Conservation (phyloP, 2,329 filamentous ascomycete genomes). For the Diaporthe nobilis region DNA sequence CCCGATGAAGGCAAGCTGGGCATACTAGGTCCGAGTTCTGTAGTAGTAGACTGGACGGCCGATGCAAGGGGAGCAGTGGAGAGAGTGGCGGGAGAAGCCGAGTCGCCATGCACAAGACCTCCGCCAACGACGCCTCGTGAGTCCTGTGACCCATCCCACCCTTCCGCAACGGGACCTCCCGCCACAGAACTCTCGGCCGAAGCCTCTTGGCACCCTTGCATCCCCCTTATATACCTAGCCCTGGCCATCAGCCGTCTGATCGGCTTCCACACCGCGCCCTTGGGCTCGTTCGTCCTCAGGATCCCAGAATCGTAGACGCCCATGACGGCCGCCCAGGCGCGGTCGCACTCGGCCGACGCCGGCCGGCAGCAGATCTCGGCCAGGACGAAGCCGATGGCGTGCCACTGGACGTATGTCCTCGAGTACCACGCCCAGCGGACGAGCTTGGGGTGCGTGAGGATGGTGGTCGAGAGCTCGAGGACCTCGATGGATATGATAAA, state of each 20-base stretch:
- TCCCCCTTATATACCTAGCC: slow-evolving; percentile 40
- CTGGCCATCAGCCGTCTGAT: slow-evolving; percentile 39
- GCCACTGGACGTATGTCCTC: slow-evolving; percentile 66
- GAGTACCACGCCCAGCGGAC: slow-evolving; percentile 65
- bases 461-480: slow-evolving; percentile 73
- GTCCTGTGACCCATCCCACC: neutral
- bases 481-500: slow-evolving; percentile 82
- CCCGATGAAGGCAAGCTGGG: no score
- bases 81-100: no score
- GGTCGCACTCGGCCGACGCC: slow-evolving; percentile 65
- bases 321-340: slow-evolving; percentile 62
- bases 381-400: slow-evolving; percentile 64
- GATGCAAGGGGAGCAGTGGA: neutral
- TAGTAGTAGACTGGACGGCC: neutral
- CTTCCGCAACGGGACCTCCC: neutral
- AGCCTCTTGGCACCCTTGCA: slow-evolving; percentile 4
- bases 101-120: neutral
- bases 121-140: neutral
- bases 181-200: fast-evolving
- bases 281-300: neutral
- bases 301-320: slow-evolving; percentile 22
- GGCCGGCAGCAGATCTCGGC: slow-evolving; percentile 62
- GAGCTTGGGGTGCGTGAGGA: slow-evolving; percentile 74
- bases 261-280: slow-evolving; percentile 38
- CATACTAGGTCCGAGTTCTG: neutral